Conservation (phyloP, 1,139 yeast species). For the Suhomyces atakaporum region DNA sequence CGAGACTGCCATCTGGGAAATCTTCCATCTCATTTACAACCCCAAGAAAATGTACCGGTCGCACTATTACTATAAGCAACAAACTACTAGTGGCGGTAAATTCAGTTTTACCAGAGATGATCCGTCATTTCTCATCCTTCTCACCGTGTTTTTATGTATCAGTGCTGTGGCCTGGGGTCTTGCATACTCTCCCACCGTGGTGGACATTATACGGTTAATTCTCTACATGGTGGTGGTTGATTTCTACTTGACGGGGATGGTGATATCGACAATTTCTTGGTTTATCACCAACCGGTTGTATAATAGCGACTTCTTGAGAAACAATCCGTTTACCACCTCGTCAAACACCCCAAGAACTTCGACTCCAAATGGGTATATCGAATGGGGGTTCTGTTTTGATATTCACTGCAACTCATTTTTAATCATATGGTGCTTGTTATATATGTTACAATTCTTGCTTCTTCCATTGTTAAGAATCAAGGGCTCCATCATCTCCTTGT, state of each 20-base stretch:
- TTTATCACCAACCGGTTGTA: slow-evolving; percentile 65
- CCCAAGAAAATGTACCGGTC: slow-evolving; percentile 84
- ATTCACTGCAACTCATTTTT: slow-evolving; percentile 88
- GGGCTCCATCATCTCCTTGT: slow-evolving; percentile 58
- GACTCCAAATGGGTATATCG: slow-evolving; percentile 45
- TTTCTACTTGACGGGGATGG: slow-evolving; percentile 68
- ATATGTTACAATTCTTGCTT: slow-evolving; percentile 73
- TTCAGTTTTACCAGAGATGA: slow-evolving; percentile 80
- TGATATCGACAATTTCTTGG: slow-evolving; percentile 76
- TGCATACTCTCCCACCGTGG: slow-evolving; percentile 66
- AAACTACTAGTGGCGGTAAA: slow-evolving; percentile 28
- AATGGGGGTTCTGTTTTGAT: slow-evolving; percentile 95
- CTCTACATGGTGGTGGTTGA: slow-evolving; percentile 85
- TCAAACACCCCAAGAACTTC: slow-evolving; percentile 1
- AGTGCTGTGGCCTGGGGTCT: slow-evolving; percentile 92
- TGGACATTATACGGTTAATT: slow-evolving; percentile 63
- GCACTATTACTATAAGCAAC: slow-evolving; percentile 67
- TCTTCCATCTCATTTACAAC: slow-evolving; percentile 66
- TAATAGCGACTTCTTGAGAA: slow-evolving; percentile 5
- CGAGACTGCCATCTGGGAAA: slow-evolving; percentile 93
- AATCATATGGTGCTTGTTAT: slow-evolving; percentile 75
- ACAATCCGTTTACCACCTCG: slow-evolving; percentile 3
- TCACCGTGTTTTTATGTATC: slow-evolving; percentile 62
- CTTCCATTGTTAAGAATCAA: slow-evolving; percentile 69
- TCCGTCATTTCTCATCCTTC: slow-evolving; percentile 78